Percentiles rank a stretch among this genome's conserved stretches.
Evolutionary conservation across 2,329 filamentous ascomycete species (phyloP).

Genomic region (Emericellopsis atlantica): DNA sequence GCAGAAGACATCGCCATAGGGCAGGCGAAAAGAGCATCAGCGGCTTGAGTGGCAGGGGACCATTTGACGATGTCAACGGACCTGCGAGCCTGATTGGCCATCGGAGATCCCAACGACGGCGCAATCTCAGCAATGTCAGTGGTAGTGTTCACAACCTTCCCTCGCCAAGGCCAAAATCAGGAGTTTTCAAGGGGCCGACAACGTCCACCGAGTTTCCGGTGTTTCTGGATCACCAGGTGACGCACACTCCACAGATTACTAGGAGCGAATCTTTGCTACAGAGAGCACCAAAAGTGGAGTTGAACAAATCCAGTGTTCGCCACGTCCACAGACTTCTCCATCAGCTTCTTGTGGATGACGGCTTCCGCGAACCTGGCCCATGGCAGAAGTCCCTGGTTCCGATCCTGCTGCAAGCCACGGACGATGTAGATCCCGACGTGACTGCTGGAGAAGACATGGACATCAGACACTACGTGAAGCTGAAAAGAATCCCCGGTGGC

Average conservation of each 20-base stretch:
- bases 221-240: constrained; percentile 29
- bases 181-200: constrained; percentile 41
- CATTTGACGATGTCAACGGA: constrained; percentile 46
- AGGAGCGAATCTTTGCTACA: constrained; percentile 74
- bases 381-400: constrained; percentile 90
- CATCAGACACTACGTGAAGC: constrained; percentile 90
- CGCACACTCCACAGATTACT: constrained; percentile 40
- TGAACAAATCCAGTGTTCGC: constrained; percentile 76
- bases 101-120: constrained; percentile 51
- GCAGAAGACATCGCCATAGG: constrained; percentile 63
- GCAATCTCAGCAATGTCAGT: constrained; percentile 78
- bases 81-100: constrained; percentile 45
- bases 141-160: constrained; percentile 53
- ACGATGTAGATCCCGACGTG: constrained; percentile 89
- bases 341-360: constrained; percentile 69
- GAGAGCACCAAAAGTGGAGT: constrained; percentile 57
- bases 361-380: constrained; percentile 56
- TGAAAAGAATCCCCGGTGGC: constrained; percentile 91
- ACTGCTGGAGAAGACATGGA: constrained; percentile 90
- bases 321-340: constrained; percentile 78
- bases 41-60: constrained; percentile 57
- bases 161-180: constrained; percentile 56
- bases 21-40: constrained; percentile 64
- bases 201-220: constrained; percentile 38
- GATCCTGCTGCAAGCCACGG: constrained; percentile 79